Evolutionary conservation across 441 rosid species (phyloP), one percentile per base, ranked within the genome.

Genomic region (Kokia cookei): DNA sequence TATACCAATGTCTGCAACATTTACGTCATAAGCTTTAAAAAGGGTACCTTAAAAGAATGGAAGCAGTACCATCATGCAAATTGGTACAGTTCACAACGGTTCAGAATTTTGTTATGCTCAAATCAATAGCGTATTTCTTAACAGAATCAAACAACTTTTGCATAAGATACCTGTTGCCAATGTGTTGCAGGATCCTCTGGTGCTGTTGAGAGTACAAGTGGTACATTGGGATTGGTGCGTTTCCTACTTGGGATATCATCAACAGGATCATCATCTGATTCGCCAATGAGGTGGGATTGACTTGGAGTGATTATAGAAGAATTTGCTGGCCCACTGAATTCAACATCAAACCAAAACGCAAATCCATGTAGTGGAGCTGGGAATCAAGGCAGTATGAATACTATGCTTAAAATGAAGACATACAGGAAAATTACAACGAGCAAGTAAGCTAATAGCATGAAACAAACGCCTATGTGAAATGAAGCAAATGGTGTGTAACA

Each of bases 311-410:
- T 83, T 71, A 79, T 64, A 77, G 88, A 79, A 64, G 83, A 86
- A 66, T 82, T 72, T 55, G 89, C 77, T 27, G 88, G 91, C 69
- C 82, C 86, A 40, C 79, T 75, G 81, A 95, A 95, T 82, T 91
- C 97, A 77, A 95, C 95, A 71, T 95, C 97, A 79, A 95, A 95
- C 99, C 99, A 95, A 86, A 95, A 95, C 5, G 95, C 99, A 89
- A 93, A 95, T 75, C 97, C 99, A 82, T 91, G 98, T 86, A 95
- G 79, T 7, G 96, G 98, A 83, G 96, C 98, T 93, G 90, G 76
- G 81, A 69, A 80, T 51, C 71, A 78, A 50, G 63, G 65, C 72
- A 32, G 71, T 22, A 60, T 29, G 19, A 73, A 75, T 47, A 65
- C 27, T 26, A 55, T 67, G 43, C 57, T 24, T 59, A 72, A 58